These are phyloP conservation scores for Fagus crenata DNA, from an alignment of 306 rosid genomes.

Conservation along the genomic window DNA sequence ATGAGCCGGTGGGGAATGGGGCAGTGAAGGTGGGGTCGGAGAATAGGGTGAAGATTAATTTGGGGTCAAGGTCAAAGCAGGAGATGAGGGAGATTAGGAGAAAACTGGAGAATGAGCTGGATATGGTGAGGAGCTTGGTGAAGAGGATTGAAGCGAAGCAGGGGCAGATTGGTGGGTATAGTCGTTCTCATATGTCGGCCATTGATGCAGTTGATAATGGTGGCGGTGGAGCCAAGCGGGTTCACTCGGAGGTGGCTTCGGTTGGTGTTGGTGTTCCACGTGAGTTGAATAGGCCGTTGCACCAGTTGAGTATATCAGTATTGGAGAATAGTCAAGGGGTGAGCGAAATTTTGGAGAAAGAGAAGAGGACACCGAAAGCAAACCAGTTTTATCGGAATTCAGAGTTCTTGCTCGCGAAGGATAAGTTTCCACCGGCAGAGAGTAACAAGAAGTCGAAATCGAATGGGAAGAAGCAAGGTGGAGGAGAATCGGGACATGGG, in stretches of 20 bases:
- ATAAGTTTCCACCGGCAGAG: slow-evolving; percentile 86
- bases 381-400: slow-evolving; percentile 85
- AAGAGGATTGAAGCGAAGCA: slow-evolving; percentile 78
- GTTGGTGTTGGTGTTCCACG: slow-evolving; percentile 54
- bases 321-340: slow-evolving; percentile 70
- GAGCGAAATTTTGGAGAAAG: slow-evolving; percentile 76
- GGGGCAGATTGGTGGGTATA: slow-evolving; percentile 51
- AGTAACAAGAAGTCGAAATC: slow-evolving; percentile 76
- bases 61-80: slow-evolving; percentile 56
- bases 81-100: slow-evolving; percentile 54
- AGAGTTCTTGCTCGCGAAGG: slow-evolving; percentile 90
- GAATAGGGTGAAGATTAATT: slow-evolving; percentile 40
- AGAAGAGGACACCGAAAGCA: slow-evolving; percentile 93
- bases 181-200: slow-evolving; percentile 33
- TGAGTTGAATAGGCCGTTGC: slow-evolving; percentile 60
- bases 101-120: slow-evolving; percentile 74
- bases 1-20: slow-evolving; percentile 52
- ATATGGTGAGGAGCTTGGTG: slow-evolving; percentile 59
- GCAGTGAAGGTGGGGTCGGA: slow-evolving; percentile 27
- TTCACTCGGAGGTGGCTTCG: slow-evolving; percentile 69
- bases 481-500: slow-evolving; percentile 58
- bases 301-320: slow-evolving; percentile 62
- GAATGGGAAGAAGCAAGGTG: slow-evolving; percentile 69
- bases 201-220: slow-evolving; percentile 46
- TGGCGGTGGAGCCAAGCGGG: slow-evolving; percentile 53